A percentile compares a stretch with the other conserved stretches of the same genome.
Conservation (phyloP, 306 rosid species). For the Prinsepia uniflora region DNA sequence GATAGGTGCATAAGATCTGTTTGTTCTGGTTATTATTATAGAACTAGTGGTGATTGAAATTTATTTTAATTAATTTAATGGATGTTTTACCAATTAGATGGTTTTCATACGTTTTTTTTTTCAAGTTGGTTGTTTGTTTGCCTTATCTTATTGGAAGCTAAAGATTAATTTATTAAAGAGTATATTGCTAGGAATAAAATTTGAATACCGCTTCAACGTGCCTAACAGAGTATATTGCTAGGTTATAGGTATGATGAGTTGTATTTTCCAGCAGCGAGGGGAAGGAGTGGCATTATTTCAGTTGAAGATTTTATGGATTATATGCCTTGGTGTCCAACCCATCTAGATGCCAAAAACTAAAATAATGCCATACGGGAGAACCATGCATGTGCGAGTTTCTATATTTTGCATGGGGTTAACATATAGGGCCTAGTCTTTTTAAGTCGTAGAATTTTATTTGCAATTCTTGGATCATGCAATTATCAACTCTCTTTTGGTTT, state of each 20-base stretch:
- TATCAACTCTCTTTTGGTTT: background rate
- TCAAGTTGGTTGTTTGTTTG: background rate
- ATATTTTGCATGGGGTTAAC: background rate
- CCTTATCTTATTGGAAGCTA: background rate
- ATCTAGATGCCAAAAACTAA: background rate
- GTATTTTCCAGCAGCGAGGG: background rate
- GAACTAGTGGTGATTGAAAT: background rate
- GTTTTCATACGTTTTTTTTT: background rate
- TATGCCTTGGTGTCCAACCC: background rate
- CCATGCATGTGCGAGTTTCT: background rate
- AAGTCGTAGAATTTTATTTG: background rate
- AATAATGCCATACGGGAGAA: background rate
- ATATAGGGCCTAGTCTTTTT: background rate
- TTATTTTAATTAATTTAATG: background rate
- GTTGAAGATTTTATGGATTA: background rate
- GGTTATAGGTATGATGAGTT: background rate
- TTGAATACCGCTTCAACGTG: background rate
- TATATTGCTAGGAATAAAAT: background rate
- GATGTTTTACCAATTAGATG: background rate
- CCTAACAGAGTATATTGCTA: background rate
- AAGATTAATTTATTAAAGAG: background rate
- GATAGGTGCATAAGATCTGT: background rate
- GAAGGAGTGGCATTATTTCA: background rate
- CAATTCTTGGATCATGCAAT: background rate
- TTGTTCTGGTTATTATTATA: background rate